These are phyloP conservation scores for Kregervanrija fluxuum DNA, from an alignment of 805 yeast genomes.

Conservation along the genomic window DNA sequence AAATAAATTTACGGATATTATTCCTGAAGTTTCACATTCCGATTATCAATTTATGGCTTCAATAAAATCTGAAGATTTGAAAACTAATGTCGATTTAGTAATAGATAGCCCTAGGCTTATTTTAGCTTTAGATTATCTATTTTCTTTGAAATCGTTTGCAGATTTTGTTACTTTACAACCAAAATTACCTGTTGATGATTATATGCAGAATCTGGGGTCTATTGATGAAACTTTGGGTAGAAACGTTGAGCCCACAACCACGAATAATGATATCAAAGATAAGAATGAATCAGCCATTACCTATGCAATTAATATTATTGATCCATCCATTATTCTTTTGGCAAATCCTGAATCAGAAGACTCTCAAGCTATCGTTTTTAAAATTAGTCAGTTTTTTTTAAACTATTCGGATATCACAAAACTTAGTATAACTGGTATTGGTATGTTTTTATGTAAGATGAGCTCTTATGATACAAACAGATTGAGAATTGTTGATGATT, in stretches of 20 bases:
- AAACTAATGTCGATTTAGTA: conserved; percentile 40
- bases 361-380: conserved; percentile 87
- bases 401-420: conserved; percentile 63
- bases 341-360: conserved; percentile 66
- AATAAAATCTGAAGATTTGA: conserved; percentile 38
- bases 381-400: conserved; percentile 68
- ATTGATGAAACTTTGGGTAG: neutral
- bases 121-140: conserved; percentile 77
- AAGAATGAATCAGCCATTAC: conserved; percentile 28
- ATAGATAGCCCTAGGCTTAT: conserved; percentile 77
- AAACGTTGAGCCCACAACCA: conserved; percentile 8
- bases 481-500: conserved; percentile 80
- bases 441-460: conserved; percentile 82
- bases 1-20: conserved; percentile 71
- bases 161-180: conserved; percentile 34
- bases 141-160: conserved; percentile 64
- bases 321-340: conserved; percentile 69
- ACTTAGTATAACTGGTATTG: conserved; percentile 67
- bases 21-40: conserved; percentile 59
- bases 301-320: conserved; percentile 60
- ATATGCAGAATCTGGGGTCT: neutral
- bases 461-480: conserved; percentile 51
- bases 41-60: conserved; percentile 66
- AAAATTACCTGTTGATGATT: conserved; percentile 18
- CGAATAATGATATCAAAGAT: conserved; percentile 7